phyloP scores from a whole-genome alignment of 1,284 basidiomycete species.

The Rhodotorula sp. region DNA sequence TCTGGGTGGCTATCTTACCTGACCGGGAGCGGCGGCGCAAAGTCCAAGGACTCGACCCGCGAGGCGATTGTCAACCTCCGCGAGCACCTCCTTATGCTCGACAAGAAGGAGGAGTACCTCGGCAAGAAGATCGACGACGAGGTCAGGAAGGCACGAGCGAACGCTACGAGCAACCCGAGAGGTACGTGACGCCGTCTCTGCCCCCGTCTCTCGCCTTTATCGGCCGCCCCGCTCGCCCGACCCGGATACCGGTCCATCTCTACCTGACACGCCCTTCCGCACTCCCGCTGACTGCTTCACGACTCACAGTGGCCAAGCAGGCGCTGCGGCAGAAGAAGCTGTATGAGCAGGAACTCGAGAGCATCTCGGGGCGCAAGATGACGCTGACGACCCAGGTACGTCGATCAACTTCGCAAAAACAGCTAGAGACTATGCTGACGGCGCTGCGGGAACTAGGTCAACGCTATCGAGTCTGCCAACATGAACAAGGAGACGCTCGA shows the following conservation, averaged over 20 bases:
- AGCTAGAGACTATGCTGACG: not conserved
- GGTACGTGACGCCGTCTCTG: slow-evolving; percentile 61
- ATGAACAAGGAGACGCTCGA: slow-evolving; percentile 97
- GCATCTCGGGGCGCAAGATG: slow-evolving; percentile 79
- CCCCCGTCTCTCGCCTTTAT: not conserved
- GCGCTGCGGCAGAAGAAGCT: slow-evolving; percentile 96
- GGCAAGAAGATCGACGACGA: slow-evolving; percentile 98
- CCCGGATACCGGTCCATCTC: no score
- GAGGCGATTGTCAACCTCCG: slow-evolving; percentile 54
- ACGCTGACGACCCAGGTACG: slow-evolving; percentile 87
- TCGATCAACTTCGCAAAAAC: not conserved
- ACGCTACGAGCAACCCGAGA: slow-evolving; percentile 90
- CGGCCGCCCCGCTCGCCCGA: not conserved
- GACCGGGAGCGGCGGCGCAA: slow-evolving; percentile 45
- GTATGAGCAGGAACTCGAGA: slow-evolving; percentile 83
- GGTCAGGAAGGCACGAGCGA: slow-evolving; percentile 82
- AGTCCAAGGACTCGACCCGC: slow-evolving; percentile 46
- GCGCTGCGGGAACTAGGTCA: slow-evolving; percentile 57
- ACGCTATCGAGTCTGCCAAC: slow-evolving; percentile 96
- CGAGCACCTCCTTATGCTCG: slow-evolving; percentile 72
- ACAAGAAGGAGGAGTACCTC: slow-evolving; percentile 98
- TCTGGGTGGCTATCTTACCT: slow-evolving; percentile 78
- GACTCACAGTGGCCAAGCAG: slow-evolving; percentile 67
- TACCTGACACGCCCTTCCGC: no score
- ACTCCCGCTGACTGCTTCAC: not conserved